Evolutionary conservation across 768 basidiomycete species (phyloP), one percentile per base, ranked within the genome.

Genomic region (Baorangia bicolor): DNA sequence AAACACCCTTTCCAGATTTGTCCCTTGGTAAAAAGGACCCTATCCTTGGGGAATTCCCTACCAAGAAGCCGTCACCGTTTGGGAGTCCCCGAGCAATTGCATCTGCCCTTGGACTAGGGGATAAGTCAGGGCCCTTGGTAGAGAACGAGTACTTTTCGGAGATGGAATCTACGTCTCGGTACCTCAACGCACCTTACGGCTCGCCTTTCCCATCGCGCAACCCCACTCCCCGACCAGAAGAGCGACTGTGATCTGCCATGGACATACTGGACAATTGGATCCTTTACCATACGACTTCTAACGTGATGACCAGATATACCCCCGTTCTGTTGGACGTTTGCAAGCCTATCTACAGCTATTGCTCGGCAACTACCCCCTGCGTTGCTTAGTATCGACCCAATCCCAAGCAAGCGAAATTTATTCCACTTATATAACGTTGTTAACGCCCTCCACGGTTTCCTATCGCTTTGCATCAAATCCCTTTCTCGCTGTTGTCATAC

Each of bases 21-120:
- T 78, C 82, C 9, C 65, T 82, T 42, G 72, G 75, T 47, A 72
- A 78, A 43, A 76, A 78, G 55, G 80, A 79, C 52, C 83, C 83
- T 23, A 85, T 88, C 56, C 72, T 87, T 3, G 85, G 86, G 16
- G 80, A 86, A 51, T 81, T 85, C 58, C 63, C 74, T 38, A 70
- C 75, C 27, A 75, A 74, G 63, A 80, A 75, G 63, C 74, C 75
- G 35, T 76, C 78, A 23, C 74, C 80, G 5, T 81, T 81, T 58
- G 78, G 77, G 21, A 82, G 77, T 56, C 79, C 81, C 4, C 76
- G 75, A 39, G 75, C 75, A 21, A 73, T 83, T 55, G 79, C 81
- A 11, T 77, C 75, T 53, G 79, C 82, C 11, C 75, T 84, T 41
- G 78, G 77, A 13, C 60, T 81, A 21, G 61, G 60, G 40, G 76